phyloP scores from a whole-genome alignment of 176 grass and related monocot species.

The Oryza nivara region DNA sequence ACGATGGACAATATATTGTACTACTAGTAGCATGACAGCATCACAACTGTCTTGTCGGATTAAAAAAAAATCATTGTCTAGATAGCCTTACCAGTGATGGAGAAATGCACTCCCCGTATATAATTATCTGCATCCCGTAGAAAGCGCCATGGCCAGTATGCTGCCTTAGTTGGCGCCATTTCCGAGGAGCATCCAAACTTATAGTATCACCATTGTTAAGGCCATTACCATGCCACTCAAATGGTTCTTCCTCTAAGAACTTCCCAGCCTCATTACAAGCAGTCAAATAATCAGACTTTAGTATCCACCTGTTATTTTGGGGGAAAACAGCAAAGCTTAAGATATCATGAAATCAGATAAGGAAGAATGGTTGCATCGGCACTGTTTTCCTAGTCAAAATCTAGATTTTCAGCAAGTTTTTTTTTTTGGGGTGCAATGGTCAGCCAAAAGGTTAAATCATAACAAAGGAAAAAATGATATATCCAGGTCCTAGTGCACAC shows the following conservation, averaged over 20 bases:
- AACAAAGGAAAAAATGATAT: not conserved
- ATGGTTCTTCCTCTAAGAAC: slow-evolving; percentile 81
- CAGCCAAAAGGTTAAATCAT: not conserved
- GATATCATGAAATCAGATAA: not conserved
- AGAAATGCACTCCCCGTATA: slow-evolving; percentile 95
- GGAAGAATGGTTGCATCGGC: not conserved
- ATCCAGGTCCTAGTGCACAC: not conserved
- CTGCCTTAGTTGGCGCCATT: slow-evolving; percentile 79
- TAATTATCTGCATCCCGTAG: slow-evolving; percentile 68
- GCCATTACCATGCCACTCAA: slow-evolving; percentile 69
- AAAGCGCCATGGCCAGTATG: slow-evolving; percentile 80
- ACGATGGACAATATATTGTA: not conserved
- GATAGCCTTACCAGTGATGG: slow-evolving; percentile 66
- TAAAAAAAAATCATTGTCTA: not conserved
- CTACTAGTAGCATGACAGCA: not conserved
- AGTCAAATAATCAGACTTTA: slow-evolving; percentile 83
- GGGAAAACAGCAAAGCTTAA: slow-evolving; percentile 4
- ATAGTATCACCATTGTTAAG: slow-evolving; percentile 68
- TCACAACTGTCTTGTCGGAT: not conserved
- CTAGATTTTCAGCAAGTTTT: not conserved
- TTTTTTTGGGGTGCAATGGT: not conserved
- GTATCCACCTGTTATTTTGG: slow-evolving; percentile 71
- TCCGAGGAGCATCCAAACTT: slow-evolving; percentile 80
- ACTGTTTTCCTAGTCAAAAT: not conserved
- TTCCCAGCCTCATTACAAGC: slow-evolving; percentile 80